Base-by-base conservation (phyloP, 1,139 yeast genomes). In the Lodderomyces pseudojiufengensis region DNA sequence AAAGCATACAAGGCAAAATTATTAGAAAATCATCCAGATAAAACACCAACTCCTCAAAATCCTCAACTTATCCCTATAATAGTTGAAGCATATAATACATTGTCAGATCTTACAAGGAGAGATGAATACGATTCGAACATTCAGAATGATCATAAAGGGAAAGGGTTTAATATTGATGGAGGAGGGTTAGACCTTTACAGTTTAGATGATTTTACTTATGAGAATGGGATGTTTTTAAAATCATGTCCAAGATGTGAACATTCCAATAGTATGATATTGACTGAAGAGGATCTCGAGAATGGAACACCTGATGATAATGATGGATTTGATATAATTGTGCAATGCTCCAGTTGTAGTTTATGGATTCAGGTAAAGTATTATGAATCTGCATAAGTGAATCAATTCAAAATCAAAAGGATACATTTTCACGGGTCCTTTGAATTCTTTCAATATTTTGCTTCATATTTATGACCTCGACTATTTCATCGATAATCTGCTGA, bases 341-440 rank as follows among this genome's bases (percentile, higher is more conserved):
- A 88, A 50, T 88, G 97, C 53, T 57, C 63, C 9, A 80, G 85
- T 26, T 88, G 97, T 53, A 84, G 95, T 54, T 57, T 87, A 20
- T 88, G 96, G 95, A 61, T 88, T 11, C 78, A 78, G 36, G 88
- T 88, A 2, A 72, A 70, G 43, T 84, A 82, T 51, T 76, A 71
- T 42, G 83, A 73, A 30, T 15, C 5, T n/a, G n/a, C n/a, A n/a
- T n/a, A n/a, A n/a, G n/a, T n/a, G n/a, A n/a, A n/a, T n/a, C n/a
- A n/a, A n/a, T n/a, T n/a, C n/a, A n/a, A n/a, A n/a, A n/a, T n/a
- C n/a, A n/a, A n/a, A n/a, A n/a, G n/a, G n/a, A n/a, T n/a, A n/a
- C n/a, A n/a, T n/a, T n/a, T n/a, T n/a, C n/a, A n/a, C n/a, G n/a
- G n/a, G n/a, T n/a, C n/a, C n/a, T n/a, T n/a, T n/a, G n/a, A n/a